Base-by-base conservation (phyloP, 768 basidiomycete genomes). In the Leccinum disarticulatum region DNA sequence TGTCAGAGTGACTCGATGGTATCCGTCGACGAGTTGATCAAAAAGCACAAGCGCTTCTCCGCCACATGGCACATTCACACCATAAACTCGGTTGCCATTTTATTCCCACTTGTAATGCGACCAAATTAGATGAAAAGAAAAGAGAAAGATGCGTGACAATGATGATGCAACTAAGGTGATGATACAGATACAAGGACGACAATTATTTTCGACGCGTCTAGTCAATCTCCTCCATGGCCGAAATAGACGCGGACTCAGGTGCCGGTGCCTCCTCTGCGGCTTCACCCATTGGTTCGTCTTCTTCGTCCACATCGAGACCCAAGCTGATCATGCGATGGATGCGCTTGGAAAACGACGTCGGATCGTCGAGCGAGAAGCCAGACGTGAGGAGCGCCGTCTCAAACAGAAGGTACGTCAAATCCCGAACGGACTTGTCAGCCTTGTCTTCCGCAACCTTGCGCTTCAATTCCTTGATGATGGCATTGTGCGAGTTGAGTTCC, bases 171-270 rank as follows among this genome's bases (percentile, higher is more conserved):
- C 43, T 64, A 65, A 49, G 25, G 62, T 65, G 46, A 62, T 64
- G 57, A 64, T 71, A 73, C 75, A 70, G 58, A 66, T 66, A 70
- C 61, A 52, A 11, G 58, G 33, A 52, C 54, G 60, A 49, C 59
- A 31, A 27, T 54, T 61, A n/a, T 54, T 7, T 15, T 54, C 43
- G 43, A 54, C 52, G 3, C 50, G 15, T 77, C 73, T 87, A 93
- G 71, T 93, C 91, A 63, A 98, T 96, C 81, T 98, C 95, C 83
- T 98, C 96, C 95, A 98, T 97, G 55, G 89, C 88, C 14, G 91
- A 92, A 27, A 87, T 83, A 48, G 88, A 81, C 31, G 86, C 83
- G 17, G 76, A 80, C 69, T 87, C 89, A 59, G 82, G 76, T 30
- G 82, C 81, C 2, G 87, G 79, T 1, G 77, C 79, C 50, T 79